Base-by-base conservation (phyloP, 371 early-diverging fungal species). In the Circinella minor region DNA sequence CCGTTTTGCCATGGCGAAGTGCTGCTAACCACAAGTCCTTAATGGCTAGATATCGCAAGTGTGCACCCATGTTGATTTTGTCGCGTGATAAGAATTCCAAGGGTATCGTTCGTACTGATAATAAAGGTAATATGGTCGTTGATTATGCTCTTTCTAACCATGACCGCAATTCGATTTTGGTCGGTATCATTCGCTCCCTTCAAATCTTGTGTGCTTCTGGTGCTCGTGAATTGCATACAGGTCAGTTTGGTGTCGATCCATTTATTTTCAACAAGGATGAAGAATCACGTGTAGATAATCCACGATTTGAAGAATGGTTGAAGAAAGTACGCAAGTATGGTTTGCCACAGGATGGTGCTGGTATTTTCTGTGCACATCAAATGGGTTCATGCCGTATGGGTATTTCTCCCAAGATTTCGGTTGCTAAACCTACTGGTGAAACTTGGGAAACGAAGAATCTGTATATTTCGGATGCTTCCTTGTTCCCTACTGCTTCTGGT, bases 331-430 rank as follows among this genome's bases (percentile, higher is more conserved):
- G 36, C 36, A 74, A 68, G 36, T 69, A 75, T 63, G 81, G 84
- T 3, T 66, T 78, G 15, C 80, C 77, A 39, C 54, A 67, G 1
- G 71, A 75, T 11, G 77, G 81, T 43, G 68, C 79, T 13, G 69
- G 69, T 51, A 64, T 86, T 36, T 83, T 83, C 39, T 74, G 78
- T 67, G 88, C 89, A 20, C 89, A 91, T 78, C 91, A 91, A 69
- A 91, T 91, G 90, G 85, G 90, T 57, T 74, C 88, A 11, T 87
- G 89, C 69, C 87, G 93, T 11, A 91, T 94, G 92, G 91, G 89
- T 15, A 74, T 75, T 27, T 77, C 81, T 43, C 85, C 91, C 57
- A 74, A 76, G 49, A 67, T 67, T 0, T 89, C 91, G 8, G 94
- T 82, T 17, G 79, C 87, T 11, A 88, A 91, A 63, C 92, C 93